Evolutionary conservation across 805 yeast genomes (phyloP).

Genomic region (Saccharomycopsis sp.): DNA sequence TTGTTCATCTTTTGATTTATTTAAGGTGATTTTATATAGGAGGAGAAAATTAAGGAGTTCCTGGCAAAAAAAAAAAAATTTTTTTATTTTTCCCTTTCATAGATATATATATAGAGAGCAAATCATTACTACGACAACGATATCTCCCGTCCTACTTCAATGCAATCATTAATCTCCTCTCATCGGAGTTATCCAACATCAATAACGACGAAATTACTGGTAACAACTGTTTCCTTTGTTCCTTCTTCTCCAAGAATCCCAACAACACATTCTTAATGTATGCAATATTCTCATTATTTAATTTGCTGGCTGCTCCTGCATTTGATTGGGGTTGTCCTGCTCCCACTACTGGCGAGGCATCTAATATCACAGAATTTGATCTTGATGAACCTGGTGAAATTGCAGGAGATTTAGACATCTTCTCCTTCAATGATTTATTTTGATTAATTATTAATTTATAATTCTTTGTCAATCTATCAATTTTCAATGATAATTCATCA

Average conservation of each 20-base stretch:
- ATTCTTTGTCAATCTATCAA: constrained; percentile 63
- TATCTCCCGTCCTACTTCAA: constrained; percentile 24
- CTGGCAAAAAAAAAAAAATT: background rate
- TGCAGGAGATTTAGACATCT: constrained; percentile 17
- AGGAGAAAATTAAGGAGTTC: background rate
- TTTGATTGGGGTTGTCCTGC: constrained; percentile 16
- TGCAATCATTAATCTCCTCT: constrained; percentile 59
- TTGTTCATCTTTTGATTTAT: too few species aligned
- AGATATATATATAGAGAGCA: too few species aligned
- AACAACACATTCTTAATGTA: constrained; percentile 85
- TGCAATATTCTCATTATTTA: constrained; percentile 42
- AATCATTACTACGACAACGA: too few species aligned
- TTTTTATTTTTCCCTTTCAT: too few species aligned
- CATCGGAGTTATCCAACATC: constrained; percentile 63
- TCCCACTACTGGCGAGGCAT: background rate
- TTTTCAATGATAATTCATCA: constrained; percentile 60
- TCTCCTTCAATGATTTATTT: constrained; percentile 39
- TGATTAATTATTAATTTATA: constrained; percentile 60
- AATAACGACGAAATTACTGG: constrained; percentile 81
- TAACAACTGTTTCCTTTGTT: constrained; percentile 76
- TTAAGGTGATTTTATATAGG: too few species aligned
- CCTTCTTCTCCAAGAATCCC: constrained; percentile 87
- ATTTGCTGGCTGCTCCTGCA: constrained; percentile 25
- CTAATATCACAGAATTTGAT: constrained; percentile 32
- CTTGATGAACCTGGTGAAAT: constrained; percentile 29